These are phyloP conservation scores for Leucocoprinus sp. DNA, from an alignment of 768 basidiomycete genomes.

Conservation along the genomic window DNA sequence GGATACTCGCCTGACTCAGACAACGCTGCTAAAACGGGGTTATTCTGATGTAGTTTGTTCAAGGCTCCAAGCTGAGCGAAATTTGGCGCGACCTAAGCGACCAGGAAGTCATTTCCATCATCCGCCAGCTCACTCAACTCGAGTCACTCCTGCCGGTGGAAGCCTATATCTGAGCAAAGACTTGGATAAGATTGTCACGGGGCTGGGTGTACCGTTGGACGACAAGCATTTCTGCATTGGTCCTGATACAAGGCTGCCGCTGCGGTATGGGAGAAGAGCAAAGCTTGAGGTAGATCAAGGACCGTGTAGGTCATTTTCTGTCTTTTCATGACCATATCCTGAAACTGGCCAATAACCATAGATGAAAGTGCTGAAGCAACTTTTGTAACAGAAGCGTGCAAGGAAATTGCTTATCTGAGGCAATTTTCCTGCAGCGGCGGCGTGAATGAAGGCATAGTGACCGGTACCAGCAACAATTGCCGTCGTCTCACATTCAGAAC, in stretches of 20 bases:
- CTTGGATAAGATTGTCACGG: slow-evolving; percentile 28
- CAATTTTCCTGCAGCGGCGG: slow-evolving; percentile 36
- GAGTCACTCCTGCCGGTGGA: slow-evolving; percentile 28
- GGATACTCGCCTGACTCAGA: not conserved
- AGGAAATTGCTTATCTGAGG: slow-evolving; percentile 40
- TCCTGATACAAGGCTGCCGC: slow-evolving; percentile 30
- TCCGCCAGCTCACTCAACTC: not conserved
- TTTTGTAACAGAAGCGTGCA: slow-evolving; percentile 32
- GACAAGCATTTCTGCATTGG: slow-evolving; percentile 37
- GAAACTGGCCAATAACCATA: slow-evolving; percentile 25
- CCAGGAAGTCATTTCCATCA: not conserved
- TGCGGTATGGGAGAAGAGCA: slow-evolving; percentile 45
- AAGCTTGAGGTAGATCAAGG: slow-evolving; percentile 41
- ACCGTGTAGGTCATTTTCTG: slow-evolving; percentile 38
- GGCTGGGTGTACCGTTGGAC: slow-evolving; percentile 25
- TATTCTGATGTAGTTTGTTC: not conserved
- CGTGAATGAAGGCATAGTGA: slow-evolving; percentile 35
- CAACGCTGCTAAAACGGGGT: not conserved
- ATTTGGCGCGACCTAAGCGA: not conserved
- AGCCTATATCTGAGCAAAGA: slow-evolving; percentile 35
- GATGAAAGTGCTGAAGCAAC: slow-evolving; percentile 35
- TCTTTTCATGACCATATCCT: slow-evolving; percentile 19
- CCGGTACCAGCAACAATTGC: not conserved
- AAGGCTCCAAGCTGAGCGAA: not conserved
- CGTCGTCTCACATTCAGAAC: too few relatives aligned